Evolutionary conservation across 2,329 filamentous ascomycete species (phyloP), one percentile per base, ranked within the genome.

Genomic region (Penicillium sp.): DNA sequence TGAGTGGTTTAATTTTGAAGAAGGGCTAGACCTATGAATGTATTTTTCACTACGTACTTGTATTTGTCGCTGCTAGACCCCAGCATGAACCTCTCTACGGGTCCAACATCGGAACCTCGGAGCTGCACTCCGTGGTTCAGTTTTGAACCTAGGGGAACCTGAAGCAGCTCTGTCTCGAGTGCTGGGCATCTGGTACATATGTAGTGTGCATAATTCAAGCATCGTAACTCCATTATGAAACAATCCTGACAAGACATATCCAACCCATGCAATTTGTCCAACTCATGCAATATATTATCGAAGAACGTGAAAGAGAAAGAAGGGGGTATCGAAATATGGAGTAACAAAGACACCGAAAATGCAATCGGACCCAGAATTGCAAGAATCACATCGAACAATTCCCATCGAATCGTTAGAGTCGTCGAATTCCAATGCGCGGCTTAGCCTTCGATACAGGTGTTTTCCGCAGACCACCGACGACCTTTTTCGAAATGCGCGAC

Each of bases 391-490:
- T n/a, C 13, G 13, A 16, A 21, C 12, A 42, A 26, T 26, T 28
- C 41, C 16, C 9, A 28, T 9, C 15, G 18, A 5, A 1, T 16
- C 21, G 26, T 65, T 51, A 73, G 24, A 73, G 57, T 36, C 71
- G 63, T 29, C 70, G 67, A 33, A 73, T 59, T 0, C 71, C 71
- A 42, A 69, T 65, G 10, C 71, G 65, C 1, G 71, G 66, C 52
- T 72, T 73, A 6, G 58, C 29, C 47, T 70, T 71, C 28, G 56
- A 55, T 4, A 51, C 49, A 5, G 54, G 49, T 2, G 61, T 60
- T 38, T 66, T 72, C 42, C 67, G 62, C 2, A 45, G 33, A 6
- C 59, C 55, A 4, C 52, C 36, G 10, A 52, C 42, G 6, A 54
- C 47, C 52, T 64, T 68, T 43, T 66, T 65, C 36, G 16, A 38